These are phyloP conservation scores for Primulina eburnea DNA, from an alignment of 257 asterid genomes.

Conservation along the genomic window DNA sequence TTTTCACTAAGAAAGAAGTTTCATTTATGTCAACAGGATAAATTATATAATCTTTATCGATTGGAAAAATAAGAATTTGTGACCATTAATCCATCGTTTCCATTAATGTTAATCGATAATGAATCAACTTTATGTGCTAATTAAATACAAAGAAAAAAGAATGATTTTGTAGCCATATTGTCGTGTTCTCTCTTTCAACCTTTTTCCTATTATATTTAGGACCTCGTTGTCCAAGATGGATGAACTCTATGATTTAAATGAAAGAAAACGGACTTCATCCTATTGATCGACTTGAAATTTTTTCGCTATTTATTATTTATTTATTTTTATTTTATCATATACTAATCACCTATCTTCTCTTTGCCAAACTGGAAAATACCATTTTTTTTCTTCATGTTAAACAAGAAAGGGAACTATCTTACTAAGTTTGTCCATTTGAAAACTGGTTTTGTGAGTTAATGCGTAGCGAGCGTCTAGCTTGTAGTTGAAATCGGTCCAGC, in stretches of 20 bases:
- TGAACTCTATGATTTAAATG: neutral
- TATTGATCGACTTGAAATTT: neutral
- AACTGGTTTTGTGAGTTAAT: neutral
- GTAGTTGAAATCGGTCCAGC: neutral
- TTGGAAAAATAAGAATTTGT: too few relatives aligned
- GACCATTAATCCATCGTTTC: too few relatives aligned
- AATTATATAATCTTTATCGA: too few relatives aligned
- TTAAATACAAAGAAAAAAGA: neutral
- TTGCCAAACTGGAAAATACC: neutral
- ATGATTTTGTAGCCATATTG: neutral
- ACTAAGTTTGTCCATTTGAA: neutral
- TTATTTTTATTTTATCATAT: too few relatives aligned
- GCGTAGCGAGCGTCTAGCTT: neutral
- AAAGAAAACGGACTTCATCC: neutral
- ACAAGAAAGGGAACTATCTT: too few relatives aligned
- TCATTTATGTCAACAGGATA: too few relatives aligned
- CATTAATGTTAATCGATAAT: too few relatives aligned
- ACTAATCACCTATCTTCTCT: neutral
- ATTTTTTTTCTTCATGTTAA: neutral
- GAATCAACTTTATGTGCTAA: neutral
- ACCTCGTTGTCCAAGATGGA: neutral
- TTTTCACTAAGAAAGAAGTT: too few relatives aligned
- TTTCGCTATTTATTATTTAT: neutral
- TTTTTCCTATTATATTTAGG: too few relatives aligned
- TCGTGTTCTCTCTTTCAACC: neutral